Evolutionary conservation across 2,329 filamentous ascomycete species (phyloP), one percentile per base, ranked within the genome.

Genomic region (Bipolaris zeicola): DNA sequence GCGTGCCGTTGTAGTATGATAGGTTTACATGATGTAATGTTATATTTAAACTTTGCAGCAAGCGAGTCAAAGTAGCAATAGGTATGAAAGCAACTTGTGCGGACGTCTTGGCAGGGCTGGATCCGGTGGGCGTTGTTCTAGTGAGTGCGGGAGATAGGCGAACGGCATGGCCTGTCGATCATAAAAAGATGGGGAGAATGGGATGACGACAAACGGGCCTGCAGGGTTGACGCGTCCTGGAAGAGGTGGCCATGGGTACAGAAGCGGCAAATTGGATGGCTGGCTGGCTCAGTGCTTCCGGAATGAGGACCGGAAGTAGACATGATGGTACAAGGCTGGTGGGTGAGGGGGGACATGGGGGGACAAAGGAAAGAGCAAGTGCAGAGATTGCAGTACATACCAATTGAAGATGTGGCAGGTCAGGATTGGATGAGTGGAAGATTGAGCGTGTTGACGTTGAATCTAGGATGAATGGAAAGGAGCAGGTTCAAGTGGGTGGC

Each of bases 371-470:
- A 28, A 28, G 26, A 28, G 8, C 26, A 10, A 10, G 26, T 7
- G 37, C 49, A 38, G 34, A 53, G 45, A 52, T 31, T 31, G 16
- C 8, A 48, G 47, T 57, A 57, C 55, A 34, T 57, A 57, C 55
- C 50, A 45, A 18, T n/a, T 20, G 18, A 20, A 7, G 47, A 45
- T 41, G 34, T 55, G 52, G 44, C 18, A 45, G 31, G 20, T 18
- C 2, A 16, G 42, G 13, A 18, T 20, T 22, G 8, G 5, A 16
- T 42, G n/a, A 18, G 10, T 18, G 11, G 34, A 34, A 28, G 47
- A 26, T 3, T 14, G 42, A 34, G 34, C 42, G 26, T 44, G 18
- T 34, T 39, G 41, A 41, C 28, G 26, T 53, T 41, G 42, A n/a
- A 42, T n/a, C n/a, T 20, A 34, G 24, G 16, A 20, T 33, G 26